Evolutionary conservation across 2,329 filamentous ascomycete species (phyloP).

Genomic region (Camillea tinctor): DNA sequence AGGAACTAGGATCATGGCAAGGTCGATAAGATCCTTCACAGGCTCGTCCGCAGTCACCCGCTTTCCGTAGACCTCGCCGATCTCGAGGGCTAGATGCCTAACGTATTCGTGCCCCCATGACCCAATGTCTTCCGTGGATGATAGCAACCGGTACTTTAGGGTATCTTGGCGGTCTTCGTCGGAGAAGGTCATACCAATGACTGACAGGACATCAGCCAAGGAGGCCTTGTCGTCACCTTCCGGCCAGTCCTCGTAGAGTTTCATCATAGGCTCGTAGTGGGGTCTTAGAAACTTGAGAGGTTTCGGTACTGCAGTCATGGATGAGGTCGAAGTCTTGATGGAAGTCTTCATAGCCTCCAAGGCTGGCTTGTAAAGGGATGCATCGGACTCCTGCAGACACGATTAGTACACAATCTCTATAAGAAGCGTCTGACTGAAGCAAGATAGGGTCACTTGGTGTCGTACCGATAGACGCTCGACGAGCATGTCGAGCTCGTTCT

Average conservation of each 20-base stretch:
- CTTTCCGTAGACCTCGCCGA: slow-evolving; percentile 90
- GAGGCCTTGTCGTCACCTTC: slow-evolving; percentile 81
- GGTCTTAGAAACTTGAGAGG: slow-evolving; percentile 96
- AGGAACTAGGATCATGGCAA: slow-evolving; percentile 82
- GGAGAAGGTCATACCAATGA: slow-evolving; percentile 98
- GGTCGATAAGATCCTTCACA: slow-evolving; percentile 78
- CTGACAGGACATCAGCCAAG: slow-evolving; percentile 91
- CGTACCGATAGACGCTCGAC: slow-evolving; percentile 88
- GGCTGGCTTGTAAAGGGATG: slow-evolving; percentile 84
- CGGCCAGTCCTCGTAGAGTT: slow-evolving; percentile 87
- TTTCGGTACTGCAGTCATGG: slow-evolving; percentile 98
- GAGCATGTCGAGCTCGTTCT: slow-evolving; percentile 96
- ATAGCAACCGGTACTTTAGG: slow-evolving; percentile 88
- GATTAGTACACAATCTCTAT: slow-evolving; percentile 10
- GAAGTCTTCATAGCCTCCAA: slow-evolving; percentile 96
- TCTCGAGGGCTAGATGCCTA: slow-evolving; percentile 90
- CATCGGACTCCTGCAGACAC: slow-evolving; percentile 71
- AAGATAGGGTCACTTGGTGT: slow-evolving; percentile 8
- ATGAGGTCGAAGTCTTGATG: slow-evolving; percentile 98
- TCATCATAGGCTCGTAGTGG: slow-evolving; percentile 87
- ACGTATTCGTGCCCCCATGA: slow-evolving; percentile 99
- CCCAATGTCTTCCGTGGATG: slow-evolving; percentile 86
- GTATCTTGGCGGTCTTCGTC: slow-evolving; percentile 96
- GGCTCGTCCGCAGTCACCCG: slow-evolving; percentile 82
- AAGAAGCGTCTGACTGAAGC: background rate